Conservation (phyloP, 305 asterid species). For the Fraxinus floribunda region DNA sequence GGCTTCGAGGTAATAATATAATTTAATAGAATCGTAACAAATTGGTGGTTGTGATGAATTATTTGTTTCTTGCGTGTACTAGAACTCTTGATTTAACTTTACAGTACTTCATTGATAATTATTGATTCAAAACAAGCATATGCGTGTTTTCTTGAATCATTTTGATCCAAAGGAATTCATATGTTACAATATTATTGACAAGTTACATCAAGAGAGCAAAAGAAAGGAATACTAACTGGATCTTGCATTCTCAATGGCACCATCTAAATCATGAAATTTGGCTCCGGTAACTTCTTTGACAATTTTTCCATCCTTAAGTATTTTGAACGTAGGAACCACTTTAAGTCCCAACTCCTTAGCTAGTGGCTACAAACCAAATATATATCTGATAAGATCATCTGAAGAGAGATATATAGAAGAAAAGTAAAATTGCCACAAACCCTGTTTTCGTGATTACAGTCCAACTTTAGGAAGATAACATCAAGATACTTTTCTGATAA, state of each 20-base stretch:
- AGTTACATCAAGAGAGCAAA: neutral
- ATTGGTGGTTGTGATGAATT: neutral
- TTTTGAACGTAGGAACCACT: conserved; percentile 98
- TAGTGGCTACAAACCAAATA: conserved; percentile 50
- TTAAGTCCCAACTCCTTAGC: conserved; percentile 90
- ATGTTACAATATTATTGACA: conserved; percentile 22
- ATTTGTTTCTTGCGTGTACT: neutral
- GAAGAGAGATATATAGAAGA: neutral
- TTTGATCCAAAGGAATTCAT: neutral
- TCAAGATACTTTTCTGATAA: conserved; percentile 63
- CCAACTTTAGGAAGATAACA: conserved; percentile 83
- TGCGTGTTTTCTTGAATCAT: neutral
- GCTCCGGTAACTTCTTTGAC: conserved; percentile 90
- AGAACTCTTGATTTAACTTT: neutral
- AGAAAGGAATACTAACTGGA: conserved; percentile 32
- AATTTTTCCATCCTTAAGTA: conserved; percentile 60
- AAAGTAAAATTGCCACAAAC: conserved; percentile 27
- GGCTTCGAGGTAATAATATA: neutral
- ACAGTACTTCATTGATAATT: neutral
- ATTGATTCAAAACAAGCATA: neutral
- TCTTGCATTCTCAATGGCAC: conserved; percentile 62
- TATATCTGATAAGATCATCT: conserved; percentile 12
- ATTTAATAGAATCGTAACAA: neutral
- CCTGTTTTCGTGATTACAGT: conserved; percentile 89
- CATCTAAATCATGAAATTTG: conserved; percentile 65